A percentile compares a stretch with the other conserved stretches of the same genome.
phyloP scores from a whole-genome alignment of 768 basidiomycete genomes.

The Leccinum subgranulosum region DNA sequence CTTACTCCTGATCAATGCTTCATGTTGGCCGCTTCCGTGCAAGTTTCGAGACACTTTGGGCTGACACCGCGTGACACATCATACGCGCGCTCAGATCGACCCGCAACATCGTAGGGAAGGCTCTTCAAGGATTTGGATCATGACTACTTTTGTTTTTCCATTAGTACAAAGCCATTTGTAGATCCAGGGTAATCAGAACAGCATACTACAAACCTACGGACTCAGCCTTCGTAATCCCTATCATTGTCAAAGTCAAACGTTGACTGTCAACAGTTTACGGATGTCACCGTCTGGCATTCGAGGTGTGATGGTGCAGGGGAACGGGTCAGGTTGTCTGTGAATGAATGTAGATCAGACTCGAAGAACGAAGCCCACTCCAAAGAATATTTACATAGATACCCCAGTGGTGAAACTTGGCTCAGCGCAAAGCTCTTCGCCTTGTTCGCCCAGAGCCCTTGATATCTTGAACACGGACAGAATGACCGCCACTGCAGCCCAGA shows the following conservation, averaged over 20 bases:
- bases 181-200: neutral
- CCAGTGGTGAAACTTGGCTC: conserved; percentile 13
- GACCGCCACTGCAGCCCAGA: conserved; percentile 30
- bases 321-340: conserved; percentile 12
- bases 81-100: too few relatives aligned
- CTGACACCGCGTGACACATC: conserved; percentile 4
- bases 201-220: neutral
- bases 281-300: conserved; percentile 1
- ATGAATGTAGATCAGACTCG: neutral
- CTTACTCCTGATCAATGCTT: conserved; percentile 10
- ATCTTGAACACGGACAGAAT: conserved; percentile 28
- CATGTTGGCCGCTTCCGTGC: conserved; percentile 19
- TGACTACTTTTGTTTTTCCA: neutral
- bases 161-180: neutral
- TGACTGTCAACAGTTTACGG: neutral
- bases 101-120: neutral
- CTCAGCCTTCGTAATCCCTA: neutral
- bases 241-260: neutral
- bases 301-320: conserved; percentile 15
- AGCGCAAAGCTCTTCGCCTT: conserved; percentile 26
- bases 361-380: neutral
- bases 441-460: conserved; percentile 18
- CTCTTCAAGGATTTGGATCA: neutral
- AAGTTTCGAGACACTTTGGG: conserved; percentile 17
- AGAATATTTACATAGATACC: conserved; percentile 8